phyloP scores from a whole-genome alignment of 306 rosid species.

The Ormosia emarginata region DNA sequence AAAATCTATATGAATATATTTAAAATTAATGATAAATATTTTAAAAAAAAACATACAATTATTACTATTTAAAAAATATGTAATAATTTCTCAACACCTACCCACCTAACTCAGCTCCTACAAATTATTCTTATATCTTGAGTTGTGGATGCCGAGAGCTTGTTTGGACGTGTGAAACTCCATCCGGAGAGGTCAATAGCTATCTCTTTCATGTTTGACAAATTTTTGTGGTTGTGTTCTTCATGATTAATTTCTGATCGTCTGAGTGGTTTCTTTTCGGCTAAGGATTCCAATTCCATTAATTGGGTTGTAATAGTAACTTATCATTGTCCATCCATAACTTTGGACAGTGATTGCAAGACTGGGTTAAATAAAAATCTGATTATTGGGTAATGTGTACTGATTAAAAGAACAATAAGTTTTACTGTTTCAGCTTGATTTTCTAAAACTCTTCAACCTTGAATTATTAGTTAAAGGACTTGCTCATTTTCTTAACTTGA shows the following conservation, averaged over 20 bases:
- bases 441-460: neutral
- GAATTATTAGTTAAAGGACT: neutral
- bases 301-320: neutral
- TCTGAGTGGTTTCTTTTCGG: neutral
- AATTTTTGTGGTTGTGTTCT: neutral
- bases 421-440: neutral
- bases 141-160: neutral
- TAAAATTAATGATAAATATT: too few species aligned
- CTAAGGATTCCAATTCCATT: conserved; percentile 10
- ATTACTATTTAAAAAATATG: too few species aligned
- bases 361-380: neutral
- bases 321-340: neutral
- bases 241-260: neutral
- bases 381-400: neutral
- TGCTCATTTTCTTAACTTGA: neutral
- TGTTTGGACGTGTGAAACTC: neutral
- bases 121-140: neutral
- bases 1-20: too few species aligned
- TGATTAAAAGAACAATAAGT: neutral
- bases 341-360: neutral
- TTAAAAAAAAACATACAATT: too few species aligned
- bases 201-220: conserved; percentile 24
- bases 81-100: neutral
- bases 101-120: conserved; percentile 33
- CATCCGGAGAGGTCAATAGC: conserved; percentile 4